Evolutionary conservation across 73 alveolate species (phyloP).

Genomic region (Halteria grandinella): DNA sequence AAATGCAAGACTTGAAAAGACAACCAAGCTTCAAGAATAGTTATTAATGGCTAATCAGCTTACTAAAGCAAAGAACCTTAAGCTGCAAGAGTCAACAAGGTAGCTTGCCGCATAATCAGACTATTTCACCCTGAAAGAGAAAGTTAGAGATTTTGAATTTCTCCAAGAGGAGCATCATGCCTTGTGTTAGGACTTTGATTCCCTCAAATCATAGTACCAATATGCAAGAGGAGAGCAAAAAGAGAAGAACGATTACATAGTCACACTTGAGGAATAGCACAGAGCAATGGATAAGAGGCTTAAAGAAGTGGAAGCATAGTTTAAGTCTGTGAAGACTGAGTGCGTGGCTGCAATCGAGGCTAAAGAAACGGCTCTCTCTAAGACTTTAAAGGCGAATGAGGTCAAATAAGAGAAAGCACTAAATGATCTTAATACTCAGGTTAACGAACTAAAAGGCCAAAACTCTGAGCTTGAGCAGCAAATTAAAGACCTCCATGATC

Average conservation of each 20-base stretch:
- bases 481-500: not conserved
- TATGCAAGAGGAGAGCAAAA: not conserved
- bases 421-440: not conserved
- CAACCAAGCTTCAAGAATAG: not conserved
- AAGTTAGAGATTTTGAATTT: too few species aligned
- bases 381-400: too few species aligned
- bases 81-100: not conserved
- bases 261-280: conserved; percentile 8
- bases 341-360: conserved; percentile 1
- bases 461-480: not conserved
- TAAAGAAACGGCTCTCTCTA: not conserved
- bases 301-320: not conserved
- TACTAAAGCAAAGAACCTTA: not conserved
- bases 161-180: too few species aligned
- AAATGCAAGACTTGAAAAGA: too few species aligned
- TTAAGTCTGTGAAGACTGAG: not conserved
- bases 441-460: not conserved
- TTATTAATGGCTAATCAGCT: not conserved
- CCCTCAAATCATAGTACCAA: not conserved
- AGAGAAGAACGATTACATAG: not conserved
- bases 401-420: not conserved
- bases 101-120: not conserved
- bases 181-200: not conserved
- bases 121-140: too few species aligned
- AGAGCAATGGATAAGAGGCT: not conserved